phyloP scores from a whole-genome alignment of 108 stramenopile genomes.

The Seminavis robusta region DNA sequence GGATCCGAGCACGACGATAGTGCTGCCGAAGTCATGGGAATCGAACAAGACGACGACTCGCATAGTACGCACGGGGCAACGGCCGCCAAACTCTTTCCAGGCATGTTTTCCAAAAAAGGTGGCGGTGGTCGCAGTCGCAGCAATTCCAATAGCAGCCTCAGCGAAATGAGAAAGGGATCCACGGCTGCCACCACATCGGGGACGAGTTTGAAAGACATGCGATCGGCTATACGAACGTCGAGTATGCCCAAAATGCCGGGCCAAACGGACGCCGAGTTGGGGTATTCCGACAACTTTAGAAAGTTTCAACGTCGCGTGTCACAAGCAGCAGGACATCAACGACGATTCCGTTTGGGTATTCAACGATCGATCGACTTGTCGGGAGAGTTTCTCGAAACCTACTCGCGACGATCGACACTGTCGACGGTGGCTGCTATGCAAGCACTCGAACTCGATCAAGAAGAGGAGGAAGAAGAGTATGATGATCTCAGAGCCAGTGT shows the following conservation, averaged over 20 bases:
- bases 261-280: too few relatives aligned
- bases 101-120: too few relatives aligned
- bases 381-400: constrained; percentile 37
- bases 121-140: too few relatives aligned
- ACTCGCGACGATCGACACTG: constrained; percentile 4
- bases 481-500: constrained; percentile 54
- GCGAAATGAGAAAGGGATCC: not conserved
- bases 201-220: too few relatives aligned
- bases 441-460: not conserved
- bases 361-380: constrained; percentile 55
- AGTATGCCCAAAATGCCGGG: too few relatives aligned
- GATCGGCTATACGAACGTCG: too few relatives aligned
- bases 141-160: not conserved
- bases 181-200: not conserved
- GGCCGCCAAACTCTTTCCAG: too few relatives aligned
- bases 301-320: not conserved
- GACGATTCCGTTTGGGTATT: constrained; percentile 29
- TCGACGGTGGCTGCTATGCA: not conserved
- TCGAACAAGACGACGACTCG: too few relatives aligned
- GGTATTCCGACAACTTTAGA: too few relatives aligned
- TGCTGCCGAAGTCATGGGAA: not conserved
- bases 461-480: constrained; percentile 15
- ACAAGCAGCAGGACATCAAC: not conserved
- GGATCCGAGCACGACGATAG: constrained; percentile 5
- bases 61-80: too few relatives aligned